These are phyloP conservation scores for Ramularia endophylla DNA, from an alignment of 2,329 filamentous ascomycete species.

Conservation along the genomic window DNA sequence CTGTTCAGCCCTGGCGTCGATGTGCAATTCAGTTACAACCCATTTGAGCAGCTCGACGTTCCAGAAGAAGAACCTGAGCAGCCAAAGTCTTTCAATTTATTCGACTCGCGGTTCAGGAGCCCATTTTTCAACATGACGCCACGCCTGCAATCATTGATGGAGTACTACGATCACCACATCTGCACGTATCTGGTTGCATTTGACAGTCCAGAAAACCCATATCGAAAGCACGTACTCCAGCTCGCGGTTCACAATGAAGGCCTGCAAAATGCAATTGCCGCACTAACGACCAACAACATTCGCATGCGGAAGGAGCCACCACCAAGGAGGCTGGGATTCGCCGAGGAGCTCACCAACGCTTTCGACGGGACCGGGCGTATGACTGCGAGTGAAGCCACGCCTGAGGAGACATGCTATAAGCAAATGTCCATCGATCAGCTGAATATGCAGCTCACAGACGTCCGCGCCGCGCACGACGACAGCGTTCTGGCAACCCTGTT, in stretches of 20 bases:
- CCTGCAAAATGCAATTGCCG: constrained; percentile 88
- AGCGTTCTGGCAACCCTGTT: constrained; percentile 82
- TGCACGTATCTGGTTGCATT: constrained; percentile 88
- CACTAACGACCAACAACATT: constrained; percentile 80
- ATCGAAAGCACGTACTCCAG: constrained; percentile 72
- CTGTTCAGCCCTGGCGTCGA: constrained; percentile 30
- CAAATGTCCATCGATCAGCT: constrained; percentile 75
- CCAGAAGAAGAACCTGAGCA: constrained; percentile 20
- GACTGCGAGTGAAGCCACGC: constrained; percentile 52
- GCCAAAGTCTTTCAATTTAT: constrained; percentile 19
- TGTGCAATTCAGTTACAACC: constrained; percentile 20
- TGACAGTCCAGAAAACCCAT: constrained; percentile 80
- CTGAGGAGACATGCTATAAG: constrained; percentile 79
- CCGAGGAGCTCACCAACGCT: constrained; percentile 26
- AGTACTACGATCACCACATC: constrained; percentile 90
- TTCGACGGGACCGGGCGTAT: constrained; percentile 25
- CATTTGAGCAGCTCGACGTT: constrained; percentile 16
- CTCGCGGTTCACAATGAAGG: constrained; percentile 73
- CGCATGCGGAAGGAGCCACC: constrained; percentile 71
- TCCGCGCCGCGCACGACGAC: constrained; percentile 69
- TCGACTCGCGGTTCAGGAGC: constrained; percentile 28
- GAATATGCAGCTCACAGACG: constrained; percentile 77
- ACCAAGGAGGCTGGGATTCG: constrained; percentile 28
- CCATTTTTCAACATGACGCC: constrained; percentile 57
- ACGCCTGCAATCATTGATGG: constrained; percentile 81